Evolutionary conservation across 2,329 filamentous ascomycete species (phyloP).

Genomic region (Penicillium sp.): DNA sequence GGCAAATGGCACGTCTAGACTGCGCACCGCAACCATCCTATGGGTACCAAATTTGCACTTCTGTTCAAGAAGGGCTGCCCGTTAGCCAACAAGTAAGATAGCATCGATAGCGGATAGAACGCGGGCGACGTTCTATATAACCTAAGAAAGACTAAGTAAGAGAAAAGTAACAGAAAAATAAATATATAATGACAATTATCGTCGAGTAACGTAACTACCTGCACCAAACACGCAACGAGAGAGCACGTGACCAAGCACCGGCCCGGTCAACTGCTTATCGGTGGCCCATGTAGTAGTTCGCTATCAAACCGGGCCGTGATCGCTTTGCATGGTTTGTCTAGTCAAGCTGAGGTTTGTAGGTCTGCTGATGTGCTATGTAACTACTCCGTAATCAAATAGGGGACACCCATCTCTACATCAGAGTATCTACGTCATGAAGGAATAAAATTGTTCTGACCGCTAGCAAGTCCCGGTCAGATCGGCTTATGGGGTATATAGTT

Average conservation of each 20-base stretch:
- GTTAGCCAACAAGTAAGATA: too few species aligned
- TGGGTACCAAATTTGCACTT: too few species aligned
- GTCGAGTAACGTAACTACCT: too few species aligned
- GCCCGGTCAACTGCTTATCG: constrained; percentile 11
- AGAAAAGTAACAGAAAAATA: too few species aligned
- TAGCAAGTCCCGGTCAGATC: not conserved
- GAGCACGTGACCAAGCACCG: constrained; percentile 4
- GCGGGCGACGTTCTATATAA: too few species aligned
- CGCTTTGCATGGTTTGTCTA: not conserved
- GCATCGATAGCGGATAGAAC: too few species aligned
- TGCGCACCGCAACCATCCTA: too few species aligned
- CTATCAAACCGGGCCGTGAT: constrained; percentile 15
- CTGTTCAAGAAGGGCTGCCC: too few species aligned
- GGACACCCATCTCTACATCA: not conserved
- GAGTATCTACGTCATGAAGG: not conserved
- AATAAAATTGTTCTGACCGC: not conserved
- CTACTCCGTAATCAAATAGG: not conserved
- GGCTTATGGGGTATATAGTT: constrained; percentile 6
- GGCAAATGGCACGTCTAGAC: too few species aligned
- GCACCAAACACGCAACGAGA: too few species aligned
- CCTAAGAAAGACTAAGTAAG: too few species aligned
- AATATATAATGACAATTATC: too few species aligned
- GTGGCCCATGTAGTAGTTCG: constrained; percentile 1
- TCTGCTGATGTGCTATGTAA: not conserved
- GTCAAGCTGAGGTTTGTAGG: not conserved